Conservation (phyloP, 441 rosid species). For the Metrosideros polymorpha region DNA sequence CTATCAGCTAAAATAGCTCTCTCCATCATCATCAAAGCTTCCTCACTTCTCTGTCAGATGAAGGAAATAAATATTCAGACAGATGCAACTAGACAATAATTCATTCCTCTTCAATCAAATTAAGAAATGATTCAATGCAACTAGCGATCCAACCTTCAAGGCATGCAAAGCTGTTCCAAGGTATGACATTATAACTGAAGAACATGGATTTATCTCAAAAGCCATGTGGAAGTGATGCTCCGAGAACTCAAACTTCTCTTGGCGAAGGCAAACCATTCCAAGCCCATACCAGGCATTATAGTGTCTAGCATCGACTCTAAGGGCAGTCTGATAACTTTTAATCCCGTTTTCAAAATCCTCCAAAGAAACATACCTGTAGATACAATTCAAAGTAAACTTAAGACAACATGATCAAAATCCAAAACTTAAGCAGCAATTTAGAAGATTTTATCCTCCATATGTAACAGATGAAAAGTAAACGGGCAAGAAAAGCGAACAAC, state of each 20-base stretch:
- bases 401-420: neutral
- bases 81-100: neutral
- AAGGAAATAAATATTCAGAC: neutral
- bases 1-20: slow-evolving; percentile 77
- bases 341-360: slow-evolving; percentile 96
- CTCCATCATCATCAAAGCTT: slow-evolving; percentile 92
- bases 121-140: neutral
- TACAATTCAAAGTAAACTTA: slow-evolving; percentile 3
- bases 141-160: slow-evolving; percentile 41
- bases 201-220: slow-evolving; percentile 64
- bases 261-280: slow-evolving; percentile 92
- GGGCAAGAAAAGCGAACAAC: slow-evolving; percentile 8
- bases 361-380: slow-evolving; percentile 63
- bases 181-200: slow-evolving; percentile 95
- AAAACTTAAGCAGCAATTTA: neutral
- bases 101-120: neutral
- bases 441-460: neutral
- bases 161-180: slow-evolving; percentile 89
- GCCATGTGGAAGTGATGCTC: slow-evolving; percentile 97
- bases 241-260: slow-evolving; percentile 89
- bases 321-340: slow-evolving; percentile 89
- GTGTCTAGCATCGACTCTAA: slow-evolving; percentile 81
- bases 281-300: slow-evolving; percentile 98
- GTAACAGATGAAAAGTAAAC: neutral
- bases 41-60: slow-evolving; percentile 67